A percentile compares a stretch with the other conserved stretches of the same genome.
These are phyloP conservation scores for Nakazawaea ishiwadae DNA, from an alignment of 805 yeast species.

Conservation along the genomic window DNA sequence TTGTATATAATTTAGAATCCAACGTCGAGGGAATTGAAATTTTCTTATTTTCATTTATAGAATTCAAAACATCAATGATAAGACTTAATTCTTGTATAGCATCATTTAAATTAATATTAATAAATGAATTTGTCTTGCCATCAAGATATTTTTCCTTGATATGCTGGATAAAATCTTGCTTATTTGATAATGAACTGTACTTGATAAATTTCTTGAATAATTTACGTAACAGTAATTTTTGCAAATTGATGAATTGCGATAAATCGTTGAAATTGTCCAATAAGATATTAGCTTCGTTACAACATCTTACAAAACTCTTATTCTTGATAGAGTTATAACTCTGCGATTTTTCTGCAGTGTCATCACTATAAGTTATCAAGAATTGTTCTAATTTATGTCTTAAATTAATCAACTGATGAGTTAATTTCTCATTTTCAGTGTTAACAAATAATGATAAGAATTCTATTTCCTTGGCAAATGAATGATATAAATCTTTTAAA, in stretches of 20 bases:
- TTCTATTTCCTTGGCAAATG: conserved; percentile 57
- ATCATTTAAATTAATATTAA: conserved; percentile 53
- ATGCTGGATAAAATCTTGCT: conserved; percentile 28
- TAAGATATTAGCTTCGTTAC: conserved; percentile 35
- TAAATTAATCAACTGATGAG: conserved; percentile 33
- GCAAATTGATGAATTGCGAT: conserved; percentile 67
- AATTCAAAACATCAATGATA: conserved; percentile 42
- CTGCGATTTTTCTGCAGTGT: not conserved
- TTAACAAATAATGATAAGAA: conserved; percentile 56
- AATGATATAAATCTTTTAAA: conserved; percentile 31
- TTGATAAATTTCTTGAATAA: conserved; percentile 65
- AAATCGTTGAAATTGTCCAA: conserved; percentile 56
- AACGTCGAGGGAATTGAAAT: not conserved
- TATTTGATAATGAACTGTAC: conserved; percentile 31
- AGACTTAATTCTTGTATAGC: conserved; percentile 57
- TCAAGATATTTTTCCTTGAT: conserved; percentile 23
- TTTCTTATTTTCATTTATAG: not conserved
- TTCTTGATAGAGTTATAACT: conserved; percentile 6
- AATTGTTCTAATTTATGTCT: conserved; percentile 8
- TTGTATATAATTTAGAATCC: conserved; percentile 13
- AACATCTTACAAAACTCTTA: conserved; percentile 20
- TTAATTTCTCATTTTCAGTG: conserved; percentile 67
- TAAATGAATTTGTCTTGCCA: conserved; percentile 49
- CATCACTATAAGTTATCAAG: not conserved
- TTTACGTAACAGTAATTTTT: conserved; percentile 69